Base-by-base conservation (phyloP, 768 basidiomycete species). In the Trichaptum fuscoviolaceum region DNA sequence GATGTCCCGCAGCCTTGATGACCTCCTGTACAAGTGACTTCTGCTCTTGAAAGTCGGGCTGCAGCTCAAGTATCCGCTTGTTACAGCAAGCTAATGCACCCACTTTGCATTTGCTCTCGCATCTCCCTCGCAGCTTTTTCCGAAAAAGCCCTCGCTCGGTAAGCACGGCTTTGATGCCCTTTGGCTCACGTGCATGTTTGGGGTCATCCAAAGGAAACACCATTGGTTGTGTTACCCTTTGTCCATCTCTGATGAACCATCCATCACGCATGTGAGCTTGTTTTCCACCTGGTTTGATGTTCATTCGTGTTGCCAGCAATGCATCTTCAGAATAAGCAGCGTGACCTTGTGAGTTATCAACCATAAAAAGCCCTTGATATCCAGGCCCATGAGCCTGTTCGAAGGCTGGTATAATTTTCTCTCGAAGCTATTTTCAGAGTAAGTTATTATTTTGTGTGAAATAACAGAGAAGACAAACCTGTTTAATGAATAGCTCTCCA, bases 311-410 rank as follows among this genome's bases (percentile, higher is more conserved):
- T 0, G 67, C 74, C 2, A 77, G 64, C 0, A 82, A 71, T 1
- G 80, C 77, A 74, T 81, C 76, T 0, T 65, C 68, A 0, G 76
- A 65, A 72, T 80, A 82, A 61, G 78, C 77, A 9, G 74, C 71
- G 64, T 80, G 78, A 0, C 80, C 80, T 64, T 81, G 79, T 3
- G 80, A 82, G 64, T 82, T 77, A 66, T 82, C 77, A 64, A 83
- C 73, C 63, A 81, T 67, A 52, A 82, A 69, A 0, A 82, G 68
- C 1, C 75, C 77, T 63, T 77, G 75, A 70, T 76, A 77, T 5
- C 61, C 63, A 7, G 69, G 65, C 8, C 68, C 67, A 60, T 73
- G 71, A 8, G 60, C 63, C 18, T 27, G 10, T 30, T 70, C 64
- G 57, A 75, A 73, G 0, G 66, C 63, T 0, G 72, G 67, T 35